Evolutionary conservation across 1,139 yeast genomes (phyloP).

Genomic region (Taphrina wiesneri): DNA sequence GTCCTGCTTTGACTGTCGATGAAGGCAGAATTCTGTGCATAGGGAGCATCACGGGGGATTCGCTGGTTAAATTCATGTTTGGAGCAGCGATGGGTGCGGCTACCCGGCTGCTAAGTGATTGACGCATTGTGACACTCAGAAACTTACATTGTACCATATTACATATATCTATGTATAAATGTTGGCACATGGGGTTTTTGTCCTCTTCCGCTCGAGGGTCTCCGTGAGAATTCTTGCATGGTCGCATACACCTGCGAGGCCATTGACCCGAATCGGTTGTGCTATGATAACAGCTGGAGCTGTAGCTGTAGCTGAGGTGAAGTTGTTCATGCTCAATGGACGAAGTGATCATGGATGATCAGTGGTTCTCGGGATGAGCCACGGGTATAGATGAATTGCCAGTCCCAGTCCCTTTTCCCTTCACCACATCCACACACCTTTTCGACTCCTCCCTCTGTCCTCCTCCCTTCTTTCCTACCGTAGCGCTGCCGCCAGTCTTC

Average conservation of each 20-base stretch:
- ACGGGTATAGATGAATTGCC: slow-evolving; percentile 12
- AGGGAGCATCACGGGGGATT: slow-evolving; percentile 32
- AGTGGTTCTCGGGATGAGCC: background rate
- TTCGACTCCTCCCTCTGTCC: background rate
- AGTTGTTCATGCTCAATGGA: background rate
- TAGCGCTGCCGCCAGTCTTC: background rate
- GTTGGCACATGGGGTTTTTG: no score
- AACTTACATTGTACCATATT: no score
- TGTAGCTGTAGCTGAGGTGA: background rate
- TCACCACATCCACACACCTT: background rate
- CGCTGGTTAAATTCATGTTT: slow-evolving; percentile 29
- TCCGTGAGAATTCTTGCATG: no score
- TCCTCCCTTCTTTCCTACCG: slow-evolving; percentile 1
- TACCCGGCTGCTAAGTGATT: background rate
- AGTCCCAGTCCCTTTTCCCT: slow-evolving; percentile 5
- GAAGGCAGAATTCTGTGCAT: slow-evolving; percentile 21
- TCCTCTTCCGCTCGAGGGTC: no score
- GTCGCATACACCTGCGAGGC: background rate
- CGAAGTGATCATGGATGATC: background rate
- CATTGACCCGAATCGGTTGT: background rate
- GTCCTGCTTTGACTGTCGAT: slow-evolving; percentile 18
- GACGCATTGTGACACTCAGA: background rate
- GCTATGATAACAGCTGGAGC: background rate
- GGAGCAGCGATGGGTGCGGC: slow-evolving; percentile 30
- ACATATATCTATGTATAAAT: no score